Base-by-base conservation (phyloP, 75 land plant species). In the Pinus taeda region DNA sequence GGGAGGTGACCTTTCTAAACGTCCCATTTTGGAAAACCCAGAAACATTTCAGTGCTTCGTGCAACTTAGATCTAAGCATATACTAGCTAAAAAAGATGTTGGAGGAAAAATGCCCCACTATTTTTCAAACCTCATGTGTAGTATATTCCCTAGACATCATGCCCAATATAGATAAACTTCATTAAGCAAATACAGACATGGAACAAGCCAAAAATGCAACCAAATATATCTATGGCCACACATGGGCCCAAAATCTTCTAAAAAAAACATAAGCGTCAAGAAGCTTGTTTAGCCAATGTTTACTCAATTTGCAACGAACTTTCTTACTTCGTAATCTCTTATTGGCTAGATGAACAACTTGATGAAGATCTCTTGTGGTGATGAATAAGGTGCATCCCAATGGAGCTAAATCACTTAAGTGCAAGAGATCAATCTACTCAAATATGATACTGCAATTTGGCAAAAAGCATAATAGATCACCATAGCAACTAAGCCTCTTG, bases 71-170 rank as follows among this genome's bases (percentile, higher is more conserved):
- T 26, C 26, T 26, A 26, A 26, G 26, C 26, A 26, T 26, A 26
- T 26, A 26, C 26, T 26, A 26, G 26, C 26, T 26, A 26, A 26
- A 26, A 26, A 67, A 74, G 73, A 73, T 81, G 45, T 75, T 85
- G 12, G 66, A 75, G 73, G 26, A 60, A 17, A 80, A 84, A 78
- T 72, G 76, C 56, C 82, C 73, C 63, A 66, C 80, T 6, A 37
- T 88, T 42, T 83, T 85, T 64, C 80, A 82, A 82, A 74, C 80
- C 66, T 87, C 90, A 21, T 88, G 81, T 78, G 83, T 82, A 58
- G 73, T 84, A 39, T 71, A 71, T 75, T 88, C 78, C 61, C 59
- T 88, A 45, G 78, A 82, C 55, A 64, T 77, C 45, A 82, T 88
- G 73, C 72, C 79, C 61, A 85, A 85, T 74, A 81, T 83, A 22